A percentile compares a stretch with the other conserved stretches of the same genome.
phyloP scores from a whole-genome alignment of 2,329 filamentous ascomycete genomes.

The Cercospora sp. region DNA sequence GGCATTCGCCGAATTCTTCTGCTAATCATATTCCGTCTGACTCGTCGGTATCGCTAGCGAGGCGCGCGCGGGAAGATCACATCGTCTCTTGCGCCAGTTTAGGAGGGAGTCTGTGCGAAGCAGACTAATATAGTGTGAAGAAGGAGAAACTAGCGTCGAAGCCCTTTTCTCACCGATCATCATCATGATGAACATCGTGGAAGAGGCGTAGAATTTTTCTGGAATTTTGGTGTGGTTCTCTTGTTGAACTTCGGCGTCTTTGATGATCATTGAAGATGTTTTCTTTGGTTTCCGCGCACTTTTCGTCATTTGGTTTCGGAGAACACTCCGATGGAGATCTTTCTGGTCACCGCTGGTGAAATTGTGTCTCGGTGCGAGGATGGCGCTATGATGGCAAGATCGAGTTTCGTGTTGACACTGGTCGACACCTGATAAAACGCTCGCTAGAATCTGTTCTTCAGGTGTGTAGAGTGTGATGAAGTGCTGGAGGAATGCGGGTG shows the following conservation, averaged over 20 bases:
- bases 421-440: not conserved
- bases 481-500: not conserved
- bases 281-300: not conserved
- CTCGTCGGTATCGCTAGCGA: not conserved
- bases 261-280: not conserved
- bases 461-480: not conserved
- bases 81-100: not conserved
- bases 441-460: not conserved
- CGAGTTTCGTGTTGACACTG: not conserved
- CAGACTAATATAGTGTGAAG: not conserved
- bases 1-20: not conserved
- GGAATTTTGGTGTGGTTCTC: not conserved
- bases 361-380: not conserved
- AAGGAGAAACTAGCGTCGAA: not conserved
- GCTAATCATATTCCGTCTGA: not conserved
- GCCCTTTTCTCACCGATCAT: not conserved
- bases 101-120: not conserved
- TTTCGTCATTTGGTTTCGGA: not conserved
- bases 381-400: not conserved
- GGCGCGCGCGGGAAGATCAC: not conserved
- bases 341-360: not conserved
- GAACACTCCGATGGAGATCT: not conserved
- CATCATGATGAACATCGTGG: not conserved
- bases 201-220: not conserved
- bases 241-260: not conserved